Base-by-base conservation (phyloP, 208 protist genomes). In the Leishmania lainsoni region DNA sequence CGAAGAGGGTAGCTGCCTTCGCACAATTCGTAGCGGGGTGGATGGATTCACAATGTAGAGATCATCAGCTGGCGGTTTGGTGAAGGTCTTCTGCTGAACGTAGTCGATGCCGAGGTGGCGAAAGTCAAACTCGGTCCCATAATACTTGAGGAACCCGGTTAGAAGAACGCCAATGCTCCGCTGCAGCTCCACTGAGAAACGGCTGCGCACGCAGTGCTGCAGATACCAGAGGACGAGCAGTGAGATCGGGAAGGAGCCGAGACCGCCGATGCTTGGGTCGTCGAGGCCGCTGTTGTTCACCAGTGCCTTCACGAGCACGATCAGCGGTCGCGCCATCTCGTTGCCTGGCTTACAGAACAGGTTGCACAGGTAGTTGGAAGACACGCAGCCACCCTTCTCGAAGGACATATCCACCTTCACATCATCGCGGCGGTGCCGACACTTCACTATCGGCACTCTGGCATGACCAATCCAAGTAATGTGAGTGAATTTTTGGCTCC, bases 381-480 rank as follows among this genome's bases (percentile, higher is more conserved):
- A 88, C 9, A 80, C 29, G 52, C 86, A 86, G 22, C 94, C 94
- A 75, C 93, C 88, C 35, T 85, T 49, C 74, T 91, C 79, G 52
- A 97, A 97, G 32, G 89, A 94, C 61, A 97, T 76, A 76, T 97
- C 94, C 17, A 97, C 87, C 48, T 90, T 83, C 16, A 87, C 78
- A n/a, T 79, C 68, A 26, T 76, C 69, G 39, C 69, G 14, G 51
- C 84, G 81, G 80, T 96, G 92, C 0, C 81, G 45, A 71, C 90
- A 93, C 88, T 97, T 97, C 32, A 97, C 89, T 71, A 97, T 95
- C 14, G 94, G 94, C 45, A 97, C 93, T 70, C 87, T 88, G 17
- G 94, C 93, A 48, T 94, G 85, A 2, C 84, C 79, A 71, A 97
- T 96, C 20, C 49, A 78, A 17, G 75, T 45, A 52, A 96, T 76